These are phyloP conservation scores for Zelopaecilomyces penicillatus DNA, from an alignment of 2,329 filamentous ascomycete genomes.

Conservation along the genomic window DNA sequence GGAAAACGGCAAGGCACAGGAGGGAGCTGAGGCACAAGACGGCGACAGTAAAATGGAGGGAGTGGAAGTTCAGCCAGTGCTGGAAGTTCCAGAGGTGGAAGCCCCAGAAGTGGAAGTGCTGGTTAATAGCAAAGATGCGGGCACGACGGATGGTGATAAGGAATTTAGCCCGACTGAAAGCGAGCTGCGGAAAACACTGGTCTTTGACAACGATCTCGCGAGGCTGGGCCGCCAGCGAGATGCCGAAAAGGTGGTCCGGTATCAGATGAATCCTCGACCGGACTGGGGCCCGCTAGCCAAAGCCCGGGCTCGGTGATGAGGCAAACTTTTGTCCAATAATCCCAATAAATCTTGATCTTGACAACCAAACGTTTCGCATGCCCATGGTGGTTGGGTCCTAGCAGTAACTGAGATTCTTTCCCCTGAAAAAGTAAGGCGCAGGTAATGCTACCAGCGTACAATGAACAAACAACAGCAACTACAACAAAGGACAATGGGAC, in stretches of 20 bases:
- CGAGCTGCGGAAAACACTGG: conserved; percentile 48
- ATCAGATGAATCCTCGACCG: conserved; percentile 80
- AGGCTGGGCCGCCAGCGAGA: conserved; percentile 61
- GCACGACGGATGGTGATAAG: conserved; percentile 15
- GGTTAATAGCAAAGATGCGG: conserved; percentile 10
- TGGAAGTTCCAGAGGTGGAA: not conserved
- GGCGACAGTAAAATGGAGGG: conserved; percentile 30
- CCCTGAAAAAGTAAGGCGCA: too few species aligned
- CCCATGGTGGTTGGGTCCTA: too few species aligned
- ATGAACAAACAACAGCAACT: too few species aligned
- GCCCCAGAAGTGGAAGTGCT: conserved; percentile 2
- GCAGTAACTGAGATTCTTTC: too few species aligned
- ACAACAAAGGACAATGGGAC: too few species aligned
- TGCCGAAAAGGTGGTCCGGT: conserved; percentile 66
- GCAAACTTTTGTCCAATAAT: not conserved
- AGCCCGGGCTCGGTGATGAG: conserved; percentile 50
- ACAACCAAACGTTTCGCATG: too few species aligned
- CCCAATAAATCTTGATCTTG: too few species aligned
- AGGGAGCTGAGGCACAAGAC: conserved; percentile 13
- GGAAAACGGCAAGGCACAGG: conserved; percentile 21
- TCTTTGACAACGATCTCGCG: conserved; percentile 74
- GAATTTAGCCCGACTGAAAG: conserved; percentile 15
- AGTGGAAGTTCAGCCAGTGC: conserved; percentile 19
- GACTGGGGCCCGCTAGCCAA: conserved; percentile 85
- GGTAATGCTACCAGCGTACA: too few species aligned